A percentile compares a stretch with the other conserved stretches of the same genome.
phyloP scores from a whole-genome alignment of 1,284 basidiomycete species.

The Cronartium quercuum region DNA sequence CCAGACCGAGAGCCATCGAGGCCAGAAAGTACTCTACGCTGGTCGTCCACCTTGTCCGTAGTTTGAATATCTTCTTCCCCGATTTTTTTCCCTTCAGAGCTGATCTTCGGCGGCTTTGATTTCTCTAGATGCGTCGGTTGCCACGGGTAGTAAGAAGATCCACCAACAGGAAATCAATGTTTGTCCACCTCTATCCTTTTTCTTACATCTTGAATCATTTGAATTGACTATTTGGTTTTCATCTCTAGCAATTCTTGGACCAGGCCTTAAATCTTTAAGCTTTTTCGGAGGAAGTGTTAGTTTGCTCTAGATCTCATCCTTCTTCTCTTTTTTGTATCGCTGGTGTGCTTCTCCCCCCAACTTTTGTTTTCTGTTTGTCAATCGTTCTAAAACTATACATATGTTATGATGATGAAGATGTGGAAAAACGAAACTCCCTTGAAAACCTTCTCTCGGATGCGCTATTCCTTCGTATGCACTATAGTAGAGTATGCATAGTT shows the following conservation, averaged over 20 bases:
- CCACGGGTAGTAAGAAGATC: slow-evolving; percentile 37
- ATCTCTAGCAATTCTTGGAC: slow-evolving; percentile 34
- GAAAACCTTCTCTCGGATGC: no score
- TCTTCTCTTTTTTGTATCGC: no score
- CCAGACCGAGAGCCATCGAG: slow-evolving; percentile 81
- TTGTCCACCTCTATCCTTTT: background rate
- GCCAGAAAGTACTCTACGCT: slow-evolving; percentile 55
- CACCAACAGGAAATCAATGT: slow-evolving; percentile 34
- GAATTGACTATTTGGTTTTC: background rate
- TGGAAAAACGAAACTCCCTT: no score
- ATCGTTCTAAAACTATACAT: no score
- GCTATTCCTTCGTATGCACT: no score
- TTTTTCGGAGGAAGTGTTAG: background rate
- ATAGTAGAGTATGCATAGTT: no score
- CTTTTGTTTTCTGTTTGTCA: no score
- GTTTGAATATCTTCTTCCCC: background rate
- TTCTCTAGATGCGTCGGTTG: slow-evolving; percentile 30
- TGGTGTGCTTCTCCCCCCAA: no score
- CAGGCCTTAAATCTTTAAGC: slow-evolving; percentile 34
- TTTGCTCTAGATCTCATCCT: background rate
- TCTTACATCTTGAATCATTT: background rate
- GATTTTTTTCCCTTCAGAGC: background rate
- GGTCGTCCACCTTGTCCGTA: slow-evolving; percentile 44
- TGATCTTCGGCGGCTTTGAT: background rate
- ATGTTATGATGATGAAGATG: no score